Conservation (phyloP, 805 yeast genomes). For the Monosporozyma servazzii region DNA sequence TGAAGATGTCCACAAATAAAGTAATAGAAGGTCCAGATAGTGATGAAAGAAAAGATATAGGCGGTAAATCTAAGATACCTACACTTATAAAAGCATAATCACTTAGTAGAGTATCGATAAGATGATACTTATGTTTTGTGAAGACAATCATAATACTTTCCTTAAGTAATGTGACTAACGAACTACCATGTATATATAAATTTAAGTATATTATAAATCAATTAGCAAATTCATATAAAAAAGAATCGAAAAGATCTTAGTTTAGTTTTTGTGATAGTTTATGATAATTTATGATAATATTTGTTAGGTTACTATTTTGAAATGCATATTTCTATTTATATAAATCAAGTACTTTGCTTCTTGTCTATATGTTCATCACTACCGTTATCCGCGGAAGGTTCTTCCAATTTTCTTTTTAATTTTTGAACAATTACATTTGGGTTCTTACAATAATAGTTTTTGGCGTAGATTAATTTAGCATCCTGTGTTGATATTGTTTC, state of each 20-base stretch:
- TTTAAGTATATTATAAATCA: background rate
- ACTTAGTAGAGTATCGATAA: background rate
- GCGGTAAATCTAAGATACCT: conserved; percentile 26
- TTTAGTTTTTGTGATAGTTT: too few relatives aligned
- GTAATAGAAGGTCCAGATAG: conserved; percentile 51
- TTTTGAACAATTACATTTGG: conserved; percentile 48
- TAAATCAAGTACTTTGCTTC: conserved; percentile 7
- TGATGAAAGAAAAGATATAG: conserved; percentile 36
- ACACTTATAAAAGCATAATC: conserved; percentile 23
- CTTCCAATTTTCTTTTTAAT: conserved; percentile 37
- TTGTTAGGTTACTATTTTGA: background rate
- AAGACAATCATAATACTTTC: background rate
- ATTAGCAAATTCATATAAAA: background rate
- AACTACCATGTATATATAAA: conserved; percentile 6
- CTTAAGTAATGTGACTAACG: conserved; percentile 1
- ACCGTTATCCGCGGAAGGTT: conserved; percentile 1
- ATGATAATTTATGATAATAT: too few relatives aligned
- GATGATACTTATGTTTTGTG: background rate
- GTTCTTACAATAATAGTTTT: conserved; percentile 51
- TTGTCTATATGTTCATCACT: conserved; percentile 7
- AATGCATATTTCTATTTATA: background rate
- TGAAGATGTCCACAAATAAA: conserved; percentile 64
- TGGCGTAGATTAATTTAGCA: conserved; percentile 53
- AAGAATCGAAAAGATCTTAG: background rate
- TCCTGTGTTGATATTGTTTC: conserved; percentile 48